These are phyloP conservation scores for Tritrichomonas foetus DNA, from an alignment of 208 protist species.

Conservation along the genomic window DNA sequence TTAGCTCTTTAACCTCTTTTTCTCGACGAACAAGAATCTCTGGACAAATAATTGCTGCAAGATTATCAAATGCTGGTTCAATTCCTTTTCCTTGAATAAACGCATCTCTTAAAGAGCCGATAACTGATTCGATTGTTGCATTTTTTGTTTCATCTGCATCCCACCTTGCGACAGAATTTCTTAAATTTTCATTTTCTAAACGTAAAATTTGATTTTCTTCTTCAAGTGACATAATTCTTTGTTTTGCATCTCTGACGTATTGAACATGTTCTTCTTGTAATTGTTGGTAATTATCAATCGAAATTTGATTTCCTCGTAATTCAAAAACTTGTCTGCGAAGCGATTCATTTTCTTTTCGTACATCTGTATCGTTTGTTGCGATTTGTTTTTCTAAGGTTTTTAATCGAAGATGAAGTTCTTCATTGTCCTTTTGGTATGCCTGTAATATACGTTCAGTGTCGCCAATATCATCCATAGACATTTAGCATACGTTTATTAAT, in stretches of 20 bases:
- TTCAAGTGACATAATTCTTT: neutral
- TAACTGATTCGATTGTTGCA: neutral
- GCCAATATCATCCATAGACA: too few species aligned
- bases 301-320: neutral
- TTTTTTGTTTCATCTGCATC: neutral
- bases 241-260: neutral
- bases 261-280: neutral
- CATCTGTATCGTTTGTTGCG: neutral
- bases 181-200: too few species aligned
- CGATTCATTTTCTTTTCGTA: neutral
- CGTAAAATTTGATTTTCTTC: neutral
- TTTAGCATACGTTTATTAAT: too few species aligned
- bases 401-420: neutral
- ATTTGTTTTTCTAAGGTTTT: neutral
- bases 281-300: neutral
- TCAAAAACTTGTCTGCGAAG: neutral
- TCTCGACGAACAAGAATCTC: neutral
- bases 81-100: neutral
- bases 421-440: constrained; percentile 2
- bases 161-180: neutral
- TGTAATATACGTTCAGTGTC: neutral
- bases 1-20: neutral
- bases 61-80: neutral
- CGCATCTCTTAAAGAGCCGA: neutral
- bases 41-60: constrained; percentile 6